A percentile compares a stretch with the other conserved stretches of the same genome.
Conservation (phyloP, 768 basidiomycete species). For the Asterophora lycoperdoides region DNA sequence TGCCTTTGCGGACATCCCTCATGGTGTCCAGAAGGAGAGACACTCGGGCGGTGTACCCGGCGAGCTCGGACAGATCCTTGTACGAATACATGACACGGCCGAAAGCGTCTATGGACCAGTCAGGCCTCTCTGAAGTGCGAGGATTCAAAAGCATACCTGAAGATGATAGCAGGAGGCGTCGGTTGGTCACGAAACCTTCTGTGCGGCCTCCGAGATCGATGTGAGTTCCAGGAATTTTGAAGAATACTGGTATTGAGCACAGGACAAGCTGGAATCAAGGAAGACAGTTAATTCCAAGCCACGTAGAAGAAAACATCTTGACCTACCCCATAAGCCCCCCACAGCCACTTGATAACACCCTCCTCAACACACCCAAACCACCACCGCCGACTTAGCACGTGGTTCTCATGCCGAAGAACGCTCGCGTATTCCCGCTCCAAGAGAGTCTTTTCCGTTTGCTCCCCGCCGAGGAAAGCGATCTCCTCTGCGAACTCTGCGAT, state of each 20-base stretch:
- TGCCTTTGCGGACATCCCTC: constrained; percentile 76
- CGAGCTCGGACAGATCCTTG: constrained; percentile 93
- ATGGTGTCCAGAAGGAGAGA: constrained; percentile 87
- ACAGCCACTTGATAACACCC: constrained; percentile 93
- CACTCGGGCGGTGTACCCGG: constrained; percentile 93
- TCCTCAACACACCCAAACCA: constrained; percentile 93
- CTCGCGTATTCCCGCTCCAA: constrained; percentile 86
- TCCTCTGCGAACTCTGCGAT: constrained; percentile 87
- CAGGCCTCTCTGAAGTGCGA: background rate
- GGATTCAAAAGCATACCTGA: constrained; percentile 45
- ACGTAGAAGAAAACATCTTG: background rate
- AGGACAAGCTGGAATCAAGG: constrained; percentile 55
- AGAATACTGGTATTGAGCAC: constrained; percentile 93
- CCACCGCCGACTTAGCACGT: constrained; percentile 74
- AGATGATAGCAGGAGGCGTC: constrained; percentile 81
- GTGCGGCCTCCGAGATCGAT: constrained; percentile 83
- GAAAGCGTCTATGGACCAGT: constrained; percentile 69
- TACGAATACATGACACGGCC: constrained; percentile 97
- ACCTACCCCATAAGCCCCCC: constrained; percentile 86
- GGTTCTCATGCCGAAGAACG: constrained; percentile 81
- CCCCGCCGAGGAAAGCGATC: constrained; percentile 83
- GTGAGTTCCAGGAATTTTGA: constrained; percentile 70
- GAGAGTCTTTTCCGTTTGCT: constrained; percentile 85
- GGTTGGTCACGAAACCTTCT: constrained; percentile 97
- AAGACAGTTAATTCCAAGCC: constrained; percentile 8